Percentiles rank a stretch among this genome's conserved stretches.
Evolutionary conservation across 768 basidiomycete species (phyloP).

Genomic region (Filobasidium floriforme): DNA sequence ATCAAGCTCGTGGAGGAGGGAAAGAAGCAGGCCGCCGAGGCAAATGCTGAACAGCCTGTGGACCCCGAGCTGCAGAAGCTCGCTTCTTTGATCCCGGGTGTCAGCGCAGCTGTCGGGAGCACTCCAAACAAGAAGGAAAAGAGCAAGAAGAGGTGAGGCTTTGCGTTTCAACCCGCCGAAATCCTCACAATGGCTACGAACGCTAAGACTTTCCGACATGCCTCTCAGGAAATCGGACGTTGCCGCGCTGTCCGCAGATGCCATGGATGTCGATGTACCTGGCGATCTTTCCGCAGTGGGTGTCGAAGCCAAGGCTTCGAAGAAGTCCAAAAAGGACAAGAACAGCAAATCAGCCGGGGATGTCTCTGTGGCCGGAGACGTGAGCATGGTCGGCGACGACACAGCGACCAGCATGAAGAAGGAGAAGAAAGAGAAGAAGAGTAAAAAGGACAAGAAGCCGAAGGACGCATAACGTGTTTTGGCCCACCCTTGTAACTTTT

Average conservation of each 20-base stretch:
- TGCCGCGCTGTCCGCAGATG: constrained; percentile 9
- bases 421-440: constrained; percentile 30
- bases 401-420: constrained; percentile 16
- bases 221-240: constrained; percentile 18
- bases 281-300: constrained; percentile 7
- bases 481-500: background rate
- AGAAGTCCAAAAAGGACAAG: constrained; percentile 29
- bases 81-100: constrained; percentile 23
- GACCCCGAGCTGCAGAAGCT: constrained; percentile 42
- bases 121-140: constrained; percentile 28
- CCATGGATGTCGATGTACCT: constrained; percentile 21
- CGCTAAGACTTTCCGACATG: background rate
- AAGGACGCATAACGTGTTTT: constrained; percentile 16
- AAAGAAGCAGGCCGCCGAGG: constrained; percentile 28
- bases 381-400: constrained; percentile 7
- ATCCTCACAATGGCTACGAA: background rate
- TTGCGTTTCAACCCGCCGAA: background rate
- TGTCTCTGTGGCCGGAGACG: constrained; percentile 1
- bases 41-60: constrained; percentile 17
- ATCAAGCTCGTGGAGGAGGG: constrained; percentile 40
- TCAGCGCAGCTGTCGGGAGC: constrained; percentile 20
- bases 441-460: constrained; percentile 42
- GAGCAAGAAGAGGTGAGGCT: constrained; percentile 31
- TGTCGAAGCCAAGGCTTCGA: constrained; percentile 14
- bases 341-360: constrained; percentile 1